Percentiles rank a stretch among this genome's conserved stretches.
Evolutionary conservation across 2,329 filamentous ascomycete species (phyloP).

Genomic region (Polychaeton citri): DNA sequence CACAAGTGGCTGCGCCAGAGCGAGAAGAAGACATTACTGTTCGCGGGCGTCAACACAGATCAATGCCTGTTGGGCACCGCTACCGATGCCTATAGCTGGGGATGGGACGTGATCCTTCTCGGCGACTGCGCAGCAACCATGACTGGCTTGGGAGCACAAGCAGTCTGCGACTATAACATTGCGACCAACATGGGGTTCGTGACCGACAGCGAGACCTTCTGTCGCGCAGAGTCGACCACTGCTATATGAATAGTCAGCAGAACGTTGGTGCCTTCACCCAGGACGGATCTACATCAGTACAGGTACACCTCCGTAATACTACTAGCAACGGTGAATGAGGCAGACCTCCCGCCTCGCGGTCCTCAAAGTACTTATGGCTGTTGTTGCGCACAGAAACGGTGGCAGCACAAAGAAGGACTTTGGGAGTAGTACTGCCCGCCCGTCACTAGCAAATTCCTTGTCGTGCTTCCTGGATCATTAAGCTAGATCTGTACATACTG

Average conservation of each 20-base stretch:
- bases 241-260: not conserved
- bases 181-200: slow-evolving; percentile 31
- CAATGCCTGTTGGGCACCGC: slow-evolving; percentile 30
- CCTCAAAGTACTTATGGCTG: too few species aligned
- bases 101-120: slow-evolving; percentile 29
- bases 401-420: too few species aligned
- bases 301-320: too few species aligned
- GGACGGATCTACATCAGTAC: too few species aligned
- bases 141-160: slow-evolving; percentile 26
- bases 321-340: too few species aligned
- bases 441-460: too few species aligned
- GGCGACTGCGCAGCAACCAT: slow-evolving; percentile 29
- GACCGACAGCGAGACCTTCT: slow-evolving; percentile 23
- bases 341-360: too few species aligned
- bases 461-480: too few species aligned
- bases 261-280: too few species aligned
- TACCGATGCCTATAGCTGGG: slow-evolving; percentile 28
- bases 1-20: slow-evolving; percentile 27
- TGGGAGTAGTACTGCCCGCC: too few species aligned
- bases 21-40: slow-evolving; percentile 29
- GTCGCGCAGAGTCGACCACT: slow-evolving; percentile 8
- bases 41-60: slow-evolving; percentile 30
- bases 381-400: too few species aligned
- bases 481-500: too few species aligned
- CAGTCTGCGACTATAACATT: slow-evolving; percentile 27